These are phyloP conservation scores for Termitomyces sp. DNA, from an alignment of 768 basidiomycete species.

Conservation along the genomic window DNA sequence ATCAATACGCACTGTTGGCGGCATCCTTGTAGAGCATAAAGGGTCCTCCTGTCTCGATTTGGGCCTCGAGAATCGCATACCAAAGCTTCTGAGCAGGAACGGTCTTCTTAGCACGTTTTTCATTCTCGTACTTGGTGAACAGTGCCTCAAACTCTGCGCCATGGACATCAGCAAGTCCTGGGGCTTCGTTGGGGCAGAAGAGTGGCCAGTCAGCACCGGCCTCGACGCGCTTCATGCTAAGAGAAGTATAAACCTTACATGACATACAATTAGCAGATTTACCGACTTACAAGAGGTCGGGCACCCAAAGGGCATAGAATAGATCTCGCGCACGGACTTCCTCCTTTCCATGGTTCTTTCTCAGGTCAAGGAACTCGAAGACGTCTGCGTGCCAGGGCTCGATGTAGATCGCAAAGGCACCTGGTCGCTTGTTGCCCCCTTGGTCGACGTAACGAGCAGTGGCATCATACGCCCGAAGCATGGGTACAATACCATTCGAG, in stretches of 20 bases:
- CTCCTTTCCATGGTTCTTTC: constrained; percentile 99
- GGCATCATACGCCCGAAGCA: constrained; percentile 97
- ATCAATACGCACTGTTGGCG: constrained; percentile 65
- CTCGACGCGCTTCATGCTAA: constrained; percentile 96
- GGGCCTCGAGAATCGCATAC: constrained; percentile 95
- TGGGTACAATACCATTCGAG: constrained; percentile 98
- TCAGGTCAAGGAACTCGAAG: constrained; percentile 94
- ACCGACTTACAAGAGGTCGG: constrained; percentile 81
- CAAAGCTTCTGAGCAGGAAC: constrained; percentile 96
- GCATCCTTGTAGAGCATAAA: constrained; percentile 99
- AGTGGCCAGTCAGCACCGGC: constrained; percentile 86
- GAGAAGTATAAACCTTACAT: background rate
- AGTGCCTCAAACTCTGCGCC: constrained; percentile 85
- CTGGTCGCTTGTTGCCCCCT: constrained; percentile 98
- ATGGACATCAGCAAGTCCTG: constrained; percentile 82
- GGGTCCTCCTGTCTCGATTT: constrained; percentile 98
- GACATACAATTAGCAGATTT: background rate
- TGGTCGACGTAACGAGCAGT: constrained; percentile 99
- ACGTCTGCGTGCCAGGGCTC: constrained; percentile 99
- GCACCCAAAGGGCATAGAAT: constrained; percentile 98
- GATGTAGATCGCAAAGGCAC: constrained; percentile 96
- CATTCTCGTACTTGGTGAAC: constrained; percentile 84
- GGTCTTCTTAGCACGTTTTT: constrained; percentile 79
- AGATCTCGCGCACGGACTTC: constrained; percentile 94
- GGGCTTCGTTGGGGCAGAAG: constrained; percentile 97